Evolutionary conservation across 2,329 filamentous ascomycete species (phyloP).

Genomic region (Colletotrichum neosansevieriae): DNA sequence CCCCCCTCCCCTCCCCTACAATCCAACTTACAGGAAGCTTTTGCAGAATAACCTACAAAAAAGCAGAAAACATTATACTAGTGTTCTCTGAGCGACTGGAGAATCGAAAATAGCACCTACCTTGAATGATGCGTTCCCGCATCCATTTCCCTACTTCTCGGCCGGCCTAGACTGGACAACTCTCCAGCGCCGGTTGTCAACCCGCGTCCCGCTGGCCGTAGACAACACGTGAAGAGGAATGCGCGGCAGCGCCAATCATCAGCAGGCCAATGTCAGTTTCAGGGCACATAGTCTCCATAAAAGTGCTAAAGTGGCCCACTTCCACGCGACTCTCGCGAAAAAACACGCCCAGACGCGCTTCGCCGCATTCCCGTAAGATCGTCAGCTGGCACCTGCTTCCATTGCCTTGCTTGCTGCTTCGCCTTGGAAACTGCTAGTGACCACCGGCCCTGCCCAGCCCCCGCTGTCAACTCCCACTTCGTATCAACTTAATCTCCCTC

Average conservation of each 20-base stretch:
- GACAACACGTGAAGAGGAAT: conserved; percentile 2
- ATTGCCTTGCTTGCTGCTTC: conserved; percentile 9
- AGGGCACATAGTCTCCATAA: conserved; percentile 16
- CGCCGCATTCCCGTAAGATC: conserved; percentile 10
- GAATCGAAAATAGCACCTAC: not conserved
- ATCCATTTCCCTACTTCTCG: conserved; percentile 1
- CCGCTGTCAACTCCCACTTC: conserved; percentile 8
- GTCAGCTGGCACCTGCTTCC: conserved; percentile 5
- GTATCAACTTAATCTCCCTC: conserved; percentile 26
- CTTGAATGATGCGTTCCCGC: not conserved
- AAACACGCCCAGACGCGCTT: conserved; percentile 38
- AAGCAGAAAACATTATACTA: no score
- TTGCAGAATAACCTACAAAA: no score
- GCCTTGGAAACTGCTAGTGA: conserved; percentile 24
- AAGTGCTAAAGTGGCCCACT: conserved; percentile 17
- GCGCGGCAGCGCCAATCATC: conserved; percentile 25
- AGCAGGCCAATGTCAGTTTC: conserved; percentile 30
- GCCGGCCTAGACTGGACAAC: not conserved
- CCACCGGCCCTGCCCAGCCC: conserved; percentile 6
- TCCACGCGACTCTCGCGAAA: conserved; percentile 34
- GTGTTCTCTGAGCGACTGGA: not conserved
- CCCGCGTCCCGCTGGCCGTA: not conserved
- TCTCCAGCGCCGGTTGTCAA: not conserved
- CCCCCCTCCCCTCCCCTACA: no score
- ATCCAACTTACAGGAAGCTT: not conserved